Base-by-base conservation (phyloP, 805 yeast species). In the Ascoidea asiatica region DNA sequence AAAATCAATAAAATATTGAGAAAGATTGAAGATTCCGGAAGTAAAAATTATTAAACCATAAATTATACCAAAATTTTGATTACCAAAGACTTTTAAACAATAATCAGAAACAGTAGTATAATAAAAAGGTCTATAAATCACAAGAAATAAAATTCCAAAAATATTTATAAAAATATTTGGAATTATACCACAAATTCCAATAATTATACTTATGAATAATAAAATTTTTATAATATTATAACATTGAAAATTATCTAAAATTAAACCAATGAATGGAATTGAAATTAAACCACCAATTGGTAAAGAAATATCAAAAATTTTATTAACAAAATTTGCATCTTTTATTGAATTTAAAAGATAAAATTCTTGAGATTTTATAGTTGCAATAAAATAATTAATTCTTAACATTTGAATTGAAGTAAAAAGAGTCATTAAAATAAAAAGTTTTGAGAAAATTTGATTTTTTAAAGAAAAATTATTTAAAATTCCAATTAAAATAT, bases 41-140 rank as follows among this genome's bases (percentile, higher is more conserved):
- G 83, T 66, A 46, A 88, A 80, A 55, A 88, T 86, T 54, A 88
- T 70, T 18, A 89, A 63, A 1, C 97, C 97, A 57, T 90, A 90
- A 5, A 90, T 80, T 1, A 88, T 83, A 36, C 97, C 97, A 62
- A 90, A 89, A 1, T 94, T 87, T 45, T 77, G 80, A 61, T 83
- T 88, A 0, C 97, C 97, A 64, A 90, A 89, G 29, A 89, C 90
- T 58, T 89, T 89, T 22, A 95, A 94, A 55, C 88, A 75, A 59
- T 80, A 87, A 61, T 90, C 97, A 1, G 95, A 83, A 5, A 88
- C 86, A 1, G 94, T 85, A 1, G 97, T 89, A 62, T 89, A 90
- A 57, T 84, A 88, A 56, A 89, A 84, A 8, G 97, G 96, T 59
- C 97, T 72, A 62, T 84, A 88, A 1, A 84, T 67, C 8, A 87